A percentile compares a stretch with the other conserved stretches of the same genome.
phyloP scores from a whole-genome alignment of 768 basidiomycete genomes.

The Paxillus rubicundulus region DNA sequence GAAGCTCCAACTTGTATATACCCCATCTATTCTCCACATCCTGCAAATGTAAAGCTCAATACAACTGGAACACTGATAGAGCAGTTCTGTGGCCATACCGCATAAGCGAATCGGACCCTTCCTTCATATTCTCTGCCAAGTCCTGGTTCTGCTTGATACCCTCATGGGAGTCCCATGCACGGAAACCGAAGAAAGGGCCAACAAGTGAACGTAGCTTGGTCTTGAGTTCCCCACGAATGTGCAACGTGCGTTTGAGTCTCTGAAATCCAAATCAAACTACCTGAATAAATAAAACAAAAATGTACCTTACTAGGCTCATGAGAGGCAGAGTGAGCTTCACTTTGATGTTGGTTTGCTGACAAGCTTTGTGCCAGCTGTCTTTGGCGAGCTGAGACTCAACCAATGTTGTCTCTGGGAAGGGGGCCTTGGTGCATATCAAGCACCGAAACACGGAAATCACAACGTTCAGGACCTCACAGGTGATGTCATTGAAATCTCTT shows the following conservation, averaged over 20 bases:
- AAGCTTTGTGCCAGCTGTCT: not conserved
- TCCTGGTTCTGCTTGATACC: conserved; percentile 1
- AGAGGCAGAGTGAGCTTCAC: not conserved
- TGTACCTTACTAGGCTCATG: not conserved
- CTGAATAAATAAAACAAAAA: not conserved
- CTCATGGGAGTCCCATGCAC: not conserved
- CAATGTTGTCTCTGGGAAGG: conserved; percentile 18
- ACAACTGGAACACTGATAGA: not conserved
- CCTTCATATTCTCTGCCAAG: conserved; percentile 2
- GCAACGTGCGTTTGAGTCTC: conserved; percentile 2
- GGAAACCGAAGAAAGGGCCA: not conserved
- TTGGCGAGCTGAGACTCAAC: conserved; percentile 1
- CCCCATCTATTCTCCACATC: conserved; percentile 11
- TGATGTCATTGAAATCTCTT: conserved; percentile 15
- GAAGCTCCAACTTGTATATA: conserved; percentile 23
- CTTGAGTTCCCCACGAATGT: conserved; percentile 8
- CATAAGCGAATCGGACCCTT: conserved; percentile 3
- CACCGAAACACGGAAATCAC: conserved; percentile 16
- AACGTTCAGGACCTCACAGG: conserved; percentile 17
- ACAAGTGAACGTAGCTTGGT: not conserved
- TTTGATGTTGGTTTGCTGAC: not conserved
- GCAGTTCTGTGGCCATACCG: not conserved
- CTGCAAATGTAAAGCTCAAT: not conserved
- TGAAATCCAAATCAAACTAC: not conserved
- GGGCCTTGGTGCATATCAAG: conserved; percentile 14